Evolutionary conservation across 257 asterid species (phyloP), one percentile per base, ranked within the genome.

Genomic region (Gentiana straminea): DNA sequence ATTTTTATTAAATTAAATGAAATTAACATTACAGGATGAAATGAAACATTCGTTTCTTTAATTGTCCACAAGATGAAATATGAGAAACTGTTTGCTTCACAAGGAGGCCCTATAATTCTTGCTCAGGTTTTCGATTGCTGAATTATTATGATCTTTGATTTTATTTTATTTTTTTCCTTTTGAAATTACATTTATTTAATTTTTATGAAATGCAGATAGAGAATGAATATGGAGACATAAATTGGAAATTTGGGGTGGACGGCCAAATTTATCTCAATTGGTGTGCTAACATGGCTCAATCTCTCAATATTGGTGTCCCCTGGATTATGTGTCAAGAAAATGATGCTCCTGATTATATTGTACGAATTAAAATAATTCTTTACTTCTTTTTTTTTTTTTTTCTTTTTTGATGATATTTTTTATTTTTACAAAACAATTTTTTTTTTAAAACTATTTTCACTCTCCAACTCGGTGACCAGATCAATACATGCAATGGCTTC

Each of bases 281-380:
- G 97, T 86, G 94, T 33, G 97, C 97, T 68, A 69, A 62, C 72
- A 89, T 89, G 95, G 83, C 95, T 49, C 71, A 81, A 72, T 75
- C 94, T 57, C 97, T 81, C 66, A 73, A 80, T 75, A 89, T 73
- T 12, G 86, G 97, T 60, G 95, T 89, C 32, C 97, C 97, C 50
- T 89, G 97, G 97, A 82, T 89, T 61, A 89, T 89, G 97, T 89
- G 97, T 71, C 72, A 84, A 76, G 95, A 89, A 67, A 82, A 73
- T 73, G 94, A 86, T 68, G 86, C 89, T 73, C 97, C 97, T 15
- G 81, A 60, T 63, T 69, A 77, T 64, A 79, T 89, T 74, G 97
- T 89, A 71, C 24, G 24, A 24, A 84, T 77, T 51, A 12, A 37
- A 51, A n/a, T 37, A 10, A 44, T 51, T 61, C 54, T 52, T 64